A percentile compares a stretch with the other conserved stretches of the same genome.
Evolutionary conservation across 176 grass and related monocot species (phyloP).

Genomic region (Ampelocalamus luodianensis): DNA sequence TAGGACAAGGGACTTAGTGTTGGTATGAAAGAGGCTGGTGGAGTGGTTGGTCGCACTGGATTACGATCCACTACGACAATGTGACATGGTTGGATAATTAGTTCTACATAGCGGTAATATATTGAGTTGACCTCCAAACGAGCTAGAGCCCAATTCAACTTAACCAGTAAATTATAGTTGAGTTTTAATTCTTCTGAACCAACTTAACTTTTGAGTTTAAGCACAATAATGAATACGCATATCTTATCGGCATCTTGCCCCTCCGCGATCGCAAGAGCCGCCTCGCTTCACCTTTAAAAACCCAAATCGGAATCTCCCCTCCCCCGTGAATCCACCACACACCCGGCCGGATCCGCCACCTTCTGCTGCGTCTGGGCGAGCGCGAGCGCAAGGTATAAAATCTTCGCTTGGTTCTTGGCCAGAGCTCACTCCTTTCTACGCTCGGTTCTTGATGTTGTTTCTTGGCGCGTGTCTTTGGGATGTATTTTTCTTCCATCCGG

Average conservation of each 20-base stretch:
- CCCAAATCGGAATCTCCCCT: slow-evolving; percentile 26
- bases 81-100: no score
- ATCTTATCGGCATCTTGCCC: background rate
- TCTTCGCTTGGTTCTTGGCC: background rate
- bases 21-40: background rate
- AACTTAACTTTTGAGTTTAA: no score
- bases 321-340: background rate
- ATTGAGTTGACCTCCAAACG: no score
- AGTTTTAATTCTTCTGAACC: no score
- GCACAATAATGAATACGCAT: no score
- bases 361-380: background rate
- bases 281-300: background rate
- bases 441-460: slow-evolving; percentile 20
- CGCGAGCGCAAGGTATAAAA: background rate
- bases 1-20: background rate
- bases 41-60: background rate
- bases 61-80: background rate
- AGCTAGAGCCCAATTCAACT: no score
- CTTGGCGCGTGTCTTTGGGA: background rate
- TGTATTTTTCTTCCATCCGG: background rate
- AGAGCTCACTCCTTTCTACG: background rate
- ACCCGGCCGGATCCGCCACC: slow-evolving; percentile 27
- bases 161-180: no score
- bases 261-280: slow-evolving; percentile 33
- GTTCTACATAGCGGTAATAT: no score